Percentiles rank a stretch among this genome's conserved stretches.
These are phyloP conservation scores for Fusarium scirpi DNA, from an alignment of 2,329 filamentous ascomycete species.

Conservation along the genomic window DNA sequence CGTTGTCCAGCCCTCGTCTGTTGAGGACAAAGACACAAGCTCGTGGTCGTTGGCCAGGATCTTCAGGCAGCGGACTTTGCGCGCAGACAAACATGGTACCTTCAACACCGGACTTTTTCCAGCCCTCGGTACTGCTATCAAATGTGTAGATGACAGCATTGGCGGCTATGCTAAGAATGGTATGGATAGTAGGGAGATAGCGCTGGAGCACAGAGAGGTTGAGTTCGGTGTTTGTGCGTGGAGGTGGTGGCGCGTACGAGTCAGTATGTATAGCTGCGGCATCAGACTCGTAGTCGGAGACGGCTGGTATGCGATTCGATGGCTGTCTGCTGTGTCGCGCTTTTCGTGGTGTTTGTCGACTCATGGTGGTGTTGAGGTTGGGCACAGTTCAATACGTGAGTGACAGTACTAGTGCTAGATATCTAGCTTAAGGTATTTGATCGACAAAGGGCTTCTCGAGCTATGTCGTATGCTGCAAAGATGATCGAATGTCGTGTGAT, in stretches of 20 bases:
- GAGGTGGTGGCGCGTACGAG: conserved; percentile 59
- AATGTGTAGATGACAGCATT: conserved; percentile 91
- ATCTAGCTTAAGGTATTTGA: neutral
- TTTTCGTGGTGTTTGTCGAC: conserved; percentile 57
- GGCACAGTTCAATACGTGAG: conserved; percentile 8
- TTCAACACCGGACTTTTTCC: conserved; percentile 89
- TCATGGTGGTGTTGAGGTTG: conserved; percentile 54
- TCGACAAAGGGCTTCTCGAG: neutral
- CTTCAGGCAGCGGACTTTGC: conserved; percentile 59
- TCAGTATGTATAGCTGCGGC: conserved; percentile 58
- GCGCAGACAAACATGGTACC: conserved; percentile 91
- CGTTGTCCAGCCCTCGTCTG: conserved; percentile 76
- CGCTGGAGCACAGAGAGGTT: conserved; percentile 87
- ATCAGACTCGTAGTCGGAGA: conserved; percentile 76
- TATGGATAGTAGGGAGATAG: conserved; percentile 79
- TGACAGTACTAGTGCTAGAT: neutral
- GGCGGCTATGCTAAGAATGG: conserved; percentile 83
- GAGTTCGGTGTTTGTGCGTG: conserved; percentile 83
- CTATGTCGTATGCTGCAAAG: neutral
- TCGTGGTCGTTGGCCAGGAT: conserved; percentile 51
- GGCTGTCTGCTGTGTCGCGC: conserved; percentile 57
- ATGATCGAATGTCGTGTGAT: conserved; percentile 3
- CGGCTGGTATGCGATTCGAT: conserved; percentile 55
- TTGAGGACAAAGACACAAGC: conserved; percentile 79
- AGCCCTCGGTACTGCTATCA: conserved; percentile 70